Percentiles rank a stretch among this genome's conserved stretches.
Evolutionary conservation across 108 stramenopile genomes (phyloP).

Genomic region (Hondaea fermentalgiana): DNA sequence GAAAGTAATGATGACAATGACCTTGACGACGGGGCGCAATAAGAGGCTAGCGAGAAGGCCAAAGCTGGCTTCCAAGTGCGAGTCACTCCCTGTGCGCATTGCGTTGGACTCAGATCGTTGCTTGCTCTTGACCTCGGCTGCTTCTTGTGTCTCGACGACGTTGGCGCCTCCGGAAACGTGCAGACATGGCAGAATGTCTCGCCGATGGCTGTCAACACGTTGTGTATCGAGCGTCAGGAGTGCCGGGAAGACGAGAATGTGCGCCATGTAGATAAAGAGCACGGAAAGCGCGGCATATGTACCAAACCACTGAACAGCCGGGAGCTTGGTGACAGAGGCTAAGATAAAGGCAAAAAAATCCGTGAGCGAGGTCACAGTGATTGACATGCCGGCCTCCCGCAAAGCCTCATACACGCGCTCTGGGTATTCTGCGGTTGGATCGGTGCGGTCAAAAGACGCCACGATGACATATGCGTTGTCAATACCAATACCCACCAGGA

Average conservation of each 20-base stretch:
- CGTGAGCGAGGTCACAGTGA: neutral
- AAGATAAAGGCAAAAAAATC: neutral
- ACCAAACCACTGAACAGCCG: neutral
- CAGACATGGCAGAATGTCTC: neutral
- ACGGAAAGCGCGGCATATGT: neutral
- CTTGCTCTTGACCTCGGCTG: neutral
- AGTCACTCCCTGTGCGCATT: neutral
- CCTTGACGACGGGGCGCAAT: neutral
- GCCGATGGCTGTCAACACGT: neutral
- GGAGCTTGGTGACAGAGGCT: neutral
- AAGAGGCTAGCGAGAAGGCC: neutral
- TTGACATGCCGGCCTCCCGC: neutral
- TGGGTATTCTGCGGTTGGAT: neutral
- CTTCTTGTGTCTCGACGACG: neutral
- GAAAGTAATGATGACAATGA: neutral
- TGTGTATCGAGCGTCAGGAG: neutral
- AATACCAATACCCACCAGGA: slow-evolving; percentile 28
- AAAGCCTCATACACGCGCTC: neutral
- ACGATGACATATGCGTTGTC: slow-evolving; percentile 13
- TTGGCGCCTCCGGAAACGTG: neutral
- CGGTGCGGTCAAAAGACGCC: neutral
- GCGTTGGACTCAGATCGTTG: neutral
- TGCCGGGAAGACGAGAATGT: neutral
- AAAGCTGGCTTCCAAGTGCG: neutral
- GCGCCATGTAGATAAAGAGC: neutral